Conservation (phyloP, 1,284 basidiomycete species). For the Austropuccinia psidii region DNA sequence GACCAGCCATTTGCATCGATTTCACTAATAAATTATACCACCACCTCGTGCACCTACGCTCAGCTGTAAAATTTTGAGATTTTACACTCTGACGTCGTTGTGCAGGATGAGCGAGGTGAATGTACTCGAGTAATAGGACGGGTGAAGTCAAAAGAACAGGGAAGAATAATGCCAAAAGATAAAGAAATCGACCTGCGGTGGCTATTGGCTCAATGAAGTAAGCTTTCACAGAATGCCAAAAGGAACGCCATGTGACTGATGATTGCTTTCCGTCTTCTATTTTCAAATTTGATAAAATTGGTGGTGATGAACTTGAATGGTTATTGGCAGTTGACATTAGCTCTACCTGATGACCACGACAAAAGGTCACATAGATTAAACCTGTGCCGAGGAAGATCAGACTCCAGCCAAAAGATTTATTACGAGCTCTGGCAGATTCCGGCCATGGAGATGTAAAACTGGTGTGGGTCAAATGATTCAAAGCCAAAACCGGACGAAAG, state of each 20-base stretch:
- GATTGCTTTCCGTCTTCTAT: too few species aligned
- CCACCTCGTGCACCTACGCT: conserved; percentile 60
- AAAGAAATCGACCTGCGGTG: conserved; percentile 73
- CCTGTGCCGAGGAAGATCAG: too few species aligned
- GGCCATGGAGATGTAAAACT: too few species aligned
- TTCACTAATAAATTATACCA: conserved; percentile 86
- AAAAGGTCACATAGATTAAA: too few species aligned
- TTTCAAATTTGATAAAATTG: too few species aligned
- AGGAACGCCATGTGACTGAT: background rate
- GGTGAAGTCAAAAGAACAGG: conserved; percentile 79
- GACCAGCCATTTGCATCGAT: conserved; percentile 89
- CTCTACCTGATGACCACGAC: too few species aligned
- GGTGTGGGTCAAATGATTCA: too few species aligned
- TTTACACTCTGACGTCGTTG: conserved; percentile 55
- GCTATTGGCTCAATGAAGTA: conserved; percentile 76
- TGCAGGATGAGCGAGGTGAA: conserved; percentile 45
- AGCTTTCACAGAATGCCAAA: conserved; percentile 19
- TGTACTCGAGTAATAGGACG: conserved; percentile 65
- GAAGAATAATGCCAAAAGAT: conserved; percentile 72
- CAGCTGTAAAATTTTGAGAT: conserved; percentile 55
- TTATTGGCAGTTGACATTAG: too few species aligned
- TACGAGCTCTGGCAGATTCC: too few species aligned
- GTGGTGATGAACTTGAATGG: too few species aligned
- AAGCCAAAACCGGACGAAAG: too few species aligned
- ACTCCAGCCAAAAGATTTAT: too few species aligned